phyloP scores from a whole-genome alignment of 305 asterid genomes.

The Striga hermonthica region DNA sequence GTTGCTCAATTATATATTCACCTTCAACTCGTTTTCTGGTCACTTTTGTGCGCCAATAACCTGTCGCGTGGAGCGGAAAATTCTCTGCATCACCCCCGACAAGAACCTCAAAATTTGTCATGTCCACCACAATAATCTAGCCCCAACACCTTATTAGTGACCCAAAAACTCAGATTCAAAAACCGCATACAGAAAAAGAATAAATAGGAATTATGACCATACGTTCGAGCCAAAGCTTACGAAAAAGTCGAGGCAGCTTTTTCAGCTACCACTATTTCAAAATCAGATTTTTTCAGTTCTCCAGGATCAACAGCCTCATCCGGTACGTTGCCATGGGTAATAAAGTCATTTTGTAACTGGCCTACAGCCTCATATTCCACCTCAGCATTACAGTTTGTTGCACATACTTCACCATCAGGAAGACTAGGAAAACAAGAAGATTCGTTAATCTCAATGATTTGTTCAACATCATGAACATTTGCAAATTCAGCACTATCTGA shows the following conservation, averaged over 20 bases:
- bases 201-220: too few relatives aligned
- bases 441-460: not conserved
- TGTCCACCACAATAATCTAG: not conserved
- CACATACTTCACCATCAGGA: slow-evolving; percentile 30
- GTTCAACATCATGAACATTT: not conserved
- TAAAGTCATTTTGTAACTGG: slow-evolving; percentile 26
- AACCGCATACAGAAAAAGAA: too few relatives aligned
- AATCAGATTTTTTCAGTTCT: slow-evolving; percentile 20
- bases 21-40: not conserved
- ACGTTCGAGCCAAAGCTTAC: too few relatives aligned
- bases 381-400: slow-evolving; percentile 14
- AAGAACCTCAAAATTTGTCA: not conserved
- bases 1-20: not conserved
- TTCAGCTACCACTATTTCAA: slow-evolving; percentile 26
- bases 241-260: slow-evolving; percentile 30
- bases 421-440: not conserved
- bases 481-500: slow-evolving; percentile 30
- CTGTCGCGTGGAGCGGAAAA: too few relatives aligned
- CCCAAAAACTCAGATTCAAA: not conserved
- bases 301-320: slow-evolving; percentile 6
- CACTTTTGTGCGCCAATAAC: too few relatives aligned
- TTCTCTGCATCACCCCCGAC: not conserved
- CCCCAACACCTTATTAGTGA: not conserved
- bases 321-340: slow-evolving; percentile 12
- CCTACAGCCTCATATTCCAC: slow-evolving; percentile 15